Evolutionary conservation across 2,329 filamentous ascomycete species (phyloP), one percentile per base, ranked within the genome.

Genomic region (Teratosphaeria viscida): DNA sequence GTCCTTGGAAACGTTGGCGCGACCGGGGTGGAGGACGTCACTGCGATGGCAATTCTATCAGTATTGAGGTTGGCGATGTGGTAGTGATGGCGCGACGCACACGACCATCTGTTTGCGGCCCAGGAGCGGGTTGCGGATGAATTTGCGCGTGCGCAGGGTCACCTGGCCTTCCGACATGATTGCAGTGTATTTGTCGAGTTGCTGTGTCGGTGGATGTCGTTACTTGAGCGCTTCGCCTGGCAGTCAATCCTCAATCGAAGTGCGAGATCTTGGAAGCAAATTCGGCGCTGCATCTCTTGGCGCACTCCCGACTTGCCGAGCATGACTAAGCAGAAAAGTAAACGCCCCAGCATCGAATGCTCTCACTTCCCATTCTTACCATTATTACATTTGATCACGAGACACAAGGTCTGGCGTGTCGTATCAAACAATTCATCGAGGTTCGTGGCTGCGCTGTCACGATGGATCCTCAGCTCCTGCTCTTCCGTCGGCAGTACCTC

Each of bases 81-180:
- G 32, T 47, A 16, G 58, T 19, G 19, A 26, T 29, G 66, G 56
- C 49, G 54, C 54, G 61, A 74, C 72, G 69, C 68, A 96, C 92
- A 96, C 89, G 82, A 96, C 92, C 90, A 97, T 96, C 88, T 97
- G 92, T 86, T 95, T 96, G 80, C 92, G 89, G 79, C 88, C 90
- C 78, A 99, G 88, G 77, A 99, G 90, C 79, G 94, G 90, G 87
- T 99, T 99, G 84, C 92, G 90, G 83, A 97, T 95, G 89, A 99
- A 99, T 85, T 97, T 97, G 89, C 94, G 92, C 81, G 94, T 99
- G 84, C 94, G 78, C 75, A 81, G 72, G 67, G 78, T 81, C 68
- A 81, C 78, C 73, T 79, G 78, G 67, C 76, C 76, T 81, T 92
- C 89, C 81, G 92, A 89, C 92, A 96, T 96, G 79, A 81, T 95